phyloP scores from a whole-genome alignment of 2,329 filamentous ascomycete genomes.

The Cyphellophora attinorum region DNA sequence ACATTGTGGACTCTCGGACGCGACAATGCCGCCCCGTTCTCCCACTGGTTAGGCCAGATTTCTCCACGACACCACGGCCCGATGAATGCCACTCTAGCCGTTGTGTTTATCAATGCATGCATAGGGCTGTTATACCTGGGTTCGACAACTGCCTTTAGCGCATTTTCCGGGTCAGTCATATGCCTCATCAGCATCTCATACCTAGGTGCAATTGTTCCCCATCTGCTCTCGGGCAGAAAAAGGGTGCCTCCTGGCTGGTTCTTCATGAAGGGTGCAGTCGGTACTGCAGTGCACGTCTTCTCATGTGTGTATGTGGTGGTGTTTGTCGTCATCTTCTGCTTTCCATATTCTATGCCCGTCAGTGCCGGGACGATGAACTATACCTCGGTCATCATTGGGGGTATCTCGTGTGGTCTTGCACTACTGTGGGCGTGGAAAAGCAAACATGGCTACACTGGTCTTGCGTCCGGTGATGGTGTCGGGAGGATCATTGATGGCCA shows the following conservation, averaged over 20 bases:
- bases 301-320: conserved; percentile 44
- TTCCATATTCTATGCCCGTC: conserved; percentile 40
- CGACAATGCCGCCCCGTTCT: conserved; percentile 36
- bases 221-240: conserved; percentile 41
- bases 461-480: no score
- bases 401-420: no score
- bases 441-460: no score
- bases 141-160: conserved; percentile 36
- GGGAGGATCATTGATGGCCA: no score
- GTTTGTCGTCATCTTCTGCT: conserved; percentile 51
- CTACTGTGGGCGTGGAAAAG: no score
- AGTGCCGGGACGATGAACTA: conserved; percentile 44
- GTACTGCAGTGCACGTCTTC: conserved; percentile 38
- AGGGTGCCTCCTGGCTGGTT: conserved; percentile 44
- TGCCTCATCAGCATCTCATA: conserved; percentile 49
- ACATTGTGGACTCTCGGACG: conserved; percentile 30
- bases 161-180: conserved; percentile 48
- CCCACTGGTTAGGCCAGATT: conserved; percentile 29
- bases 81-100: conserved; percentile 38
- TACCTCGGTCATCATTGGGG: conserved; percentile 40
- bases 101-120: conserved; percentile 36
- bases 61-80: conserved; percentile 32
- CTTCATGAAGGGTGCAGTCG: conserved; percentile 38
- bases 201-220: conserved; percentile 39
- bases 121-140: conserved; percentile 43